These are phyloP conservation scores for Scheffersomyces lignicola DNA, from an alignment of 1,139 yeast species.

Conservation along the genomic window DNA sequence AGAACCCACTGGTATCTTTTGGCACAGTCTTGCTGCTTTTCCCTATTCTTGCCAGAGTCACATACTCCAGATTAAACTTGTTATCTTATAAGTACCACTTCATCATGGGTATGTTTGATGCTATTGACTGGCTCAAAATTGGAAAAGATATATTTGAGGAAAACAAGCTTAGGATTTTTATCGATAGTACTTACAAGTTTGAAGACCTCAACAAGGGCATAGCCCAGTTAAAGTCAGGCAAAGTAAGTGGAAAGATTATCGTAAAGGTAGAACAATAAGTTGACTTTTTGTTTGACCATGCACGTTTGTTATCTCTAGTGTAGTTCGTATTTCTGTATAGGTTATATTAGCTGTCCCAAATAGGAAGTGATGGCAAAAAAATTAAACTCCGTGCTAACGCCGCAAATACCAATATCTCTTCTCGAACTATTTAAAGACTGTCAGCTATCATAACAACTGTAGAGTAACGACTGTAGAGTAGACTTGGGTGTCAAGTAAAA, in stretches of 20 bases:
- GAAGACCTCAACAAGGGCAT: slow-evolving; percentile 52
- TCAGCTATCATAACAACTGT: too few species aligned
- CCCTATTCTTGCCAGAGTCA: background rate
- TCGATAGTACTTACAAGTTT: slow-evolving; percentile 56
- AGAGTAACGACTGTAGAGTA: too few species aligned
- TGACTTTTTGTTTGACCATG: background rate
- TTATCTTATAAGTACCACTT: slow-evolving; percentile 13
- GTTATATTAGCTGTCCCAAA: background rate
- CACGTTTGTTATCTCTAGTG: background rate
- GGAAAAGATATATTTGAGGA: slow-evolving; percentile 35
- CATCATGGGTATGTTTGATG: slow-evolving; percentile 7
- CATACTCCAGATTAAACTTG: slow-evolving; percentile 12
- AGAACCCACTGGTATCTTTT: too few species aligned
- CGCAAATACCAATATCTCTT: too few species aligned
- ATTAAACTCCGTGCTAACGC: too few species aligned
- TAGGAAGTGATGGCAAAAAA: too few species aligned
- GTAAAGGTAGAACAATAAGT: slow-evolving; percentile 25
- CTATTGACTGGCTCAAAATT: slow-evolving; percentile 12
- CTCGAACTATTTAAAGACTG: too few species aligned
- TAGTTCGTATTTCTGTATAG: background rate
- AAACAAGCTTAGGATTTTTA: slow-evolving; percentile 41
- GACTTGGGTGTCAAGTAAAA: too few species aligned
- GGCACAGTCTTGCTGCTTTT: slow-evolving; percentile 1
- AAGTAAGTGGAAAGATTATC: slow-evolving; percentile 65
- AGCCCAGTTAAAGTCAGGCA: slow-evolving; percentile 43